Percentiles rank a stretch among this genome's conserved stretches.
phyloP scores from a whole-genome alignment of 2,329 filamentous ascomycete genomes.

The Apiospora sp. region DNA sequence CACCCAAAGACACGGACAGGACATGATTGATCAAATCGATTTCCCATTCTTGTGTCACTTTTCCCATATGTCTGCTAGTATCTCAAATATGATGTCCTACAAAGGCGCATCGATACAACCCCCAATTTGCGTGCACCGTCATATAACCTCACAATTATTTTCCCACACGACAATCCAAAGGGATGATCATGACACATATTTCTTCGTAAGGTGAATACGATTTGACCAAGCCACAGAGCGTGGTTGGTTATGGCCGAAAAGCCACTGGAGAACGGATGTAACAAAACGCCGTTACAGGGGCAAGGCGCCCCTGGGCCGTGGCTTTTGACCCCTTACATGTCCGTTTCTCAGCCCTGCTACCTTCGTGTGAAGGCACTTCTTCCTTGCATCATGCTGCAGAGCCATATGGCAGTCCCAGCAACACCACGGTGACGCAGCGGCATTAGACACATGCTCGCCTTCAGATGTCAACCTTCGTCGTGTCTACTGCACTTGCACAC shows the following conservation, averaged over 20 bases:
- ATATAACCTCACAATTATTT: too few species aligned
- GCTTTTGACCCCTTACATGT: not conserved
- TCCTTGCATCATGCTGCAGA: not conserved
- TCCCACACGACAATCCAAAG: too few species aligned
- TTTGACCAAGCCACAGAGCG: not conserved
- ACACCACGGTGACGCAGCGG: too few species aligned
- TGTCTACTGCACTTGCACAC: not conserved
- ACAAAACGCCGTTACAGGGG: not conserved
- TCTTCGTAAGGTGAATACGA: too few species aligned
- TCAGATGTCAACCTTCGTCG: too few species aligned
- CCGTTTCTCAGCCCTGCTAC: not conserved
- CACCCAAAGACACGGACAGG: not conserved
- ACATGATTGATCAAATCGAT: too few species aligned
- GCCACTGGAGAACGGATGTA: not conserved
- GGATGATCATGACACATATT: too few species aligned
- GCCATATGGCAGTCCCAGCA: not conserved
- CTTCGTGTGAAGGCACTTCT: not conserved
- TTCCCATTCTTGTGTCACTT: too few species aligned
- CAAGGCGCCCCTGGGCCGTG: not conserved
- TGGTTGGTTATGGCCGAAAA: not conserved
- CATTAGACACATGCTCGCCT: not conserved
- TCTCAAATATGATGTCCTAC: accelerated
- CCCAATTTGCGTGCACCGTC: too few species aligned
- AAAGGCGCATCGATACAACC: too few species aligned
- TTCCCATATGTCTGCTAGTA: not conserved